Conservation (phyloP, 768 basidiomycete genomes). For the Leccinum truebloodii region DNA sequence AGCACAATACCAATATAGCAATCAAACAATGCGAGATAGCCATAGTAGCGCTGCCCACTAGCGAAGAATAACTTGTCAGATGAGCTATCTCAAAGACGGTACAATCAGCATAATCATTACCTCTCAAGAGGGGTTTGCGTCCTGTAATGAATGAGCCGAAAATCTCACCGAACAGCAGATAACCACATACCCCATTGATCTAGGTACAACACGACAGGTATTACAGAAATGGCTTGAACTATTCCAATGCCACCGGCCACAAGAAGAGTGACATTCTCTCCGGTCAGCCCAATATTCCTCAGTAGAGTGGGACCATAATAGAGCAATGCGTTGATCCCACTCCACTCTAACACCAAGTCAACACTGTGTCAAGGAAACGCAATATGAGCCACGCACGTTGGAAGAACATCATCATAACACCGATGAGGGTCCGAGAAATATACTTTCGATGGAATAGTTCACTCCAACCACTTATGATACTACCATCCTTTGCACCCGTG, state of each 20-base stretch:
- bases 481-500: slow-evolving; percentile 21
- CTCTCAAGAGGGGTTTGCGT: slow-evolving; percentile 62
- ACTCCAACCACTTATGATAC: slow-evolving; percentile 46
- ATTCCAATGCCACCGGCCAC: slow-evolving; percentile 79
- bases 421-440: slow-evolving; percentile 63
- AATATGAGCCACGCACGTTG: slow-evolving; percentile 56
- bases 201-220: slow-evolving; percentile 72
- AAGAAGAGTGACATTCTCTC: slow-evolving; percentile 60
- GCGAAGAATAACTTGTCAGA: neutral
- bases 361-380: neutral
- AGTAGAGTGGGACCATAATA: slow-evolving; percentile 82
- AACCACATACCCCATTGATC: slow-evolving; percentile 55
- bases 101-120: slow-evolving; percentile 23
- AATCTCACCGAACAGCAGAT: neutral
- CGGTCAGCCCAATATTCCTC: slow-evolving; percentile 59
- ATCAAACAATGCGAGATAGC: slow-evolving; percentile 62
- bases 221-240: slow-evolving; percentile 72
- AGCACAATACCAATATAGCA: slow-evolving; percentile 53
- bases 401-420: slow-evolving; percentile 77
- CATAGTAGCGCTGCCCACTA: slow-evolving; percentile 66
- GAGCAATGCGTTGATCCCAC: slow-evolving; percentile 80
- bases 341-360: slow-evolving; percentile 61
- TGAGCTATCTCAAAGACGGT: neutral
- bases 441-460: slow-evolving; percentile 56
- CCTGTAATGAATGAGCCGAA: slow-evolving; percentile 39